These are phyloP conservation scores for Solanum phureja DNA, from an alignment of 257 asterid genomes.

Conservation along the genomic window DNA sequence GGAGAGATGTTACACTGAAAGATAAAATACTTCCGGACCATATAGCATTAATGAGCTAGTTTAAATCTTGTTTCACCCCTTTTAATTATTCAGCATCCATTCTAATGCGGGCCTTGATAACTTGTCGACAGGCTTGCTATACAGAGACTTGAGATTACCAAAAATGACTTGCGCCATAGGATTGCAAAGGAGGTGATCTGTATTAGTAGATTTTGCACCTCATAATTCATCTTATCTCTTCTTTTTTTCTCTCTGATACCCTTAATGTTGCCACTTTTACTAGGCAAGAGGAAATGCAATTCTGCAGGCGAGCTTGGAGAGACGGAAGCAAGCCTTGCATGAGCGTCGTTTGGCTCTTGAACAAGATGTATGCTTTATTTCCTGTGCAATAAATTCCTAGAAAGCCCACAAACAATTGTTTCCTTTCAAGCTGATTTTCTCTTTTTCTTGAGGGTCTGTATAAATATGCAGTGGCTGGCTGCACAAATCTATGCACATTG, in stretches of 20 bases:
- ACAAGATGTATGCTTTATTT: constrained; percentile 63
- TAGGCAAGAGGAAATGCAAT: constrained; percentile 95
- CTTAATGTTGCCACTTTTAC: not conserved
- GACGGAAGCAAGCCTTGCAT: constrained; percentile 91
- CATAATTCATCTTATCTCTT: not conserved
- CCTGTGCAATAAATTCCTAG: not conserved
- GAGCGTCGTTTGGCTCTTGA: constrained; percentile 92
- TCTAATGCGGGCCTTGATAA: constrained; percentile 8
- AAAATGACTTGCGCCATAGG: constrained; percentile 86
- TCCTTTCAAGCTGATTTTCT: not conserved
- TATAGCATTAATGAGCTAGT: not conserved
- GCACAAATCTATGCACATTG: not conserved
- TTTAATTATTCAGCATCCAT: not conserved
- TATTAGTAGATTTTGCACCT: not conserved
- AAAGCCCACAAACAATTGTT: not conserved
- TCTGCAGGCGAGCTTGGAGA: constrained; percentile 91
- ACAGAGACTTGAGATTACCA: constrained; percentile 83
- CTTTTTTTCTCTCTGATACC: not conserved
- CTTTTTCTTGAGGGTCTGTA: not conserved
- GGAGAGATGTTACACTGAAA: not conserved
- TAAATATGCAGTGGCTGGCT: not conserved
- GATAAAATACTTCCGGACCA: not conserved
- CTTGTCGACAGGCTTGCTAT: constrained; percentile 60
- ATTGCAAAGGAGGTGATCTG: constrained; percentile 81
- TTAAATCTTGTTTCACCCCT: not conserved